Percentiles rank a stretch among this genome's conserved stretches.
Evolutionary conservation across 2,329 filamentous ascomycete genomes (phyloP).

Genomic region (Ilyonectria mors-panacis): DNA sequence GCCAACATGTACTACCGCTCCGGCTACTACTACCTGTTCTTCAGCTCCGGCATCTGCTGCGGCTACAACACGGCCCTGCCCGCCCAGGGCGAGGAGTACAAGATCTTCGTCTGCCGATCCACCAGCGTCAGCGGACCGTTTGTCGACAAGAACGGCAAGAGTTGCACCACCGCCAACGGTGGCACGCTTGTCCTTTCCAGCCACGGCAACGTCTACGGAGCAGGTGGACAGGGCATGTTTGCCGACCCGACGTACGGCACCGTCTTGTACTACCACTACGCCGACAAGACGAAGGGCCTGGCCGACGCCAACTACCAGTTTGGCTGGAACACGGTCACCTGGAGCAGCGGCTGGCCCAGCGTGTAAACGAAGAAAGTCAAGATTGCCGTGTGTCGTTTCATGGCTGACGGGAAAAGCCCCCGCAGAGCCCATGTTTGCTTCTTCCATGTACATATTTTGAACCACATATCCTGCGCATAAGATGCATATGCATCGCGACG

Average conservation of each 20-base stretch:
- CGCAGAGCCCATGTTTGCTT: not conserved
- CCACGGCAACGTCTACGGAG: slow-evolving; percentile 34
- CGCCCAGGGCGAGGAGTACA: slow-evolving; percentile 73
- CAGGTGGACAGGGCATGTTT: slow-evolving; percentile 32
- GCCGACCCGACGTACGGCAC: slow-evolving; percentile 57
- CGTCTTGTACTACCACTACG: slow-evolving; percentile 75
- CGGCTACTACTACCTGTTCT: slow-evolving; percentile 76
- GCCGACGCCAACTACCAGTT: slow-evolving; percentile 62
- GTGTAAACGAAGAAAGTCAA: slow-evolving; percentile 44
- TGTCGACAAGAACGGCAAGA: slow-evolving; percentile 67
- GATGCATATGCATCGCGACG: slow-evolving; percentile 11
- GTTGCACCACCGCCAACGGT: slow-evolving; percentile 65
- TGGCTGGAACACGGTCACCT: slow-evolving; percentile 62
- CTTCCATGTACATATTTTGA: slow-evolving; percentile 18
- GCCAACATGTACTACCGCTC: slow-evolving; percentile 69
- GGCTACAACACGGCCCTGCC: slow-evolving; percentile 67
- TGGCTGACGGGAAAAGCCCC: not conserved
- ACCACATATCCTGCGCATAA: slow-evolving; percentile 9
- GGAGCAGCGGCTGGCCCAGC: slow-evolving; percentile 61
- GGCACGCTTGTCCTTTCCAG: slow-evolving; percentile 31
- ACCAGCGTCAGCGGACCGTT: slow-evolving; percentile 66
- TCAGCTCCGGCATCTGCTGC: slow-evolving; percentile 73
- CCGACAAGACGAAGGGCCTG: slow-evolving; percentile 68
- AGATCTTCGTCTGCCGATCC: slow-evolving; percentile 76
- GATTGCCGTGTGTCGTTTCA: slow-evolving; percentile 14